Percentiles rank a stretch among this genome's conserved stretches.
phyloP scores from a whole-genome alignment of 768 basidiomycete genomes.

The Kockovaella imperatae region DNA sequence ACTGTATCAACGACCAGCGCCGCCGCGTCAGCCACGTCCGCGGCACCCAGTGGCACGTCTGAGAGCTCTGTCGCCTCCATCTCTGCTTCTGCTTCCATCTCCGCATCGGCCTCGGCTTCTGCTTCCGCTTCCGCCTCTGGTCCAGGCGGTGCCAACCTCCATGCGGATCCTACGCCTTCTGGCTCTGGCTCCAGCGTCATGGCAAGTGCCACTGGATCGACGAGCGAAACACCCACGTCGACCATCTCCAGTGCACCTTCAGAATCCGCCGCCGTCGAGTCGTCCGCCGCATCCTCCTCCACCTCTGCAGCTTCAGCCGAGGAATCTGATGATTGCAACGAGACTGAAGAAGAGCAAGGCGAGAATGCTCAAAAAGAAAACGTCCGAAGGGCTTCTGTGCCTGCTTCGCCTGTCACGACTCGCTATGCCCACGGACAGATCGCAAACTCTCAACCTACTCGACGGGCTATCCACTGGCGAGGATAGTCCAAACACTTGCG shows the following conservation, averaged over 20 bases:
- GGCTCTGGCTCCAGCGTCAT: too few species aligned
- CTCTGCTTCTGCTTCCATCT: not conserved
- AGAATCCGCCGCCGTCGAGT: not conserved
- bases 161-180: too few species aligned
- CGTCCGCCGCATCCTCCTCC: not conserved
- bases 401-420: too few species aligned
- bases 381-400: too few species aligned
- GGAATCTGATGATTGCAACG: not conserved
- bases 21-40: too few species aligned
- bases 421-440: too few species aligned
- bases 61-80: too few species aligned
- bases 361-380: too few species aligned
- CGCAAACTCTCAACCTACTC: too few species aligned
- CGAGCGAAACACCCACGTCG: not conserved
- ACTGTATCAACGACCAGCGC: too few species aligned
- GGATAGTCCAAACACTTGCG: not conserved
- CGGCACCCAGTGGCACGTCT: too few species aligned
- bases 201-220: not conserved
- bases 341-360: not conserved
- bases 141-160: not conserved
- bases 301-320: not conserved
- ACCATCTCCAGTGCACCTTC: not conserved
- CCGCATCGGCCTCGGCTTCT: not conserved
- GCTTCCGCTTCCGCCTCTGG: not conserved
- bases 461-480: not conserved